These are phyloP conservation scores for Aspergillus nidulans DNA, from an alignment of 495 filamentous ascomycete genomes.

Conservation along the genomic window DNA sequence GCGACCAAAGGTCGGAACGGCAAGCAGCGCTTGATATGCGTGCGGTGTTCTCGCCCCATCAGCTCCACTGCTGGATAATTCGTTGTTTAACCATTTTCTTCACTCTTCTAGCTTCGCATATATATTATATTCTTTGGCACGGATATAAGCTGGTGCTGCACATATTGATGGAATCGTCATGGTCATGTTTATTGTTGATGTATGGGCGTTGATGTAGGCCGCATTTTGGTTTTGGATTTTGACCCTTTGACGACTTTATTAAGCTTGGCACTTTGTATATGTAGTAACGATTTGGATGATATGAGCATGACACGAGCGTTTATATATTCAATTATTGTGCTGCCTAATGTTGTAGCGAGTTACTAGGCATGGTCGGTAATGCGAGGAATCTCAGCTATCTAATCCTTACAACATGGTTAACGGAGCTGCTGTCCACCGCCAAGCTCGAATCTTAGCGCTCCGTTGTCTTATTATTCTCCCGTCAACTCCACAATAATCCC, in stretches of 20 bases:
- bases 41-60: slow-evolving; percentile 38
- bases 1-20: slow-evolving; percentile 43
- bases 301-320: background rate
- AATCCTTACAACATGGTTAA: too few species aligned
- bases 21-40: slow-evolving; percentile 50
- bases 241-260: background rate
- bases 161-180: background rate
- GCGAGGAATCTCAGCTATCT: too few species aligned
- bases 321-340: background rate
- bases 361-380: background rate
- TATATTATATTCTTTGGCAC: background rate
- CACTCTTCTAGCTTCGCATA: background rate
- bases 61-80: background rate
- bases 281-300: background rate
- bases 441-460: background rate
- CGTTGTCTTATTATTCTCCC: background rate
- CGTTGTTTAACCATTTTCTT: background rate
- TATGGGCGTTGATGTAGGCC: slow-evolving; percentile 1
- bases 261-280: slow-evolving; percentile 1
- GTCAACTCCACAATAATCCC: background rate
- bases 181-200: background rate
- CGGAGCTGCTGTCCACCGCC: background rate
- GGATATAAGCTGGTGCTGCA: background rate
- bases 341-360: background rate
- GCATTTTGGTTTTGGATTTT: background rate